Evolutionary conservation across 805 yeast species (phyloP), one percentile per base, ranked within the genome.

Genomic region (Candida anglica): DNA sequence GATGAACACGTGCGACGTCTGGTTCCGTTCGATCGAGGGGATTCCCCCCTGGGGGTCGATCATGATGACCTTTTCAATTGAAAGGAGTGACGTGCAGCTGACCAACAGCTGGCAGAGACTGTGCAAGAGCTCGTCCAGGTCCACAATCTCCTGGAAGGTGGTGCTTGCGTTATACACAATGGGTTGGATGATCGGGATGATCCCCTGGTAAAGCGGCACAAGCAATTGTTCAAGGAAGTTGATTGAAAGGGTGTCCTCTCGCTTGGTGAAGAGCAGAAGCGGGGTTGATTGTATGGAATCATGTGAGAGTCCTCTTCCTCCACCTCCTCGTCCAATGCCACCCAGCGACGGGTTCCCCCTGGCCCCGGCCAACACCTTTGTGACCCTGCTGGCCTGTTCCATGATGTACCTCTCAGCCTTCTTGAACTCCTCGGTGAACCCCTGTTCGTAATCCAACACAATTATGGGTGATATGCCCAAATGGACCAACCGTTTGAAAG

Each of bases 11-110:
- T 93, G 98, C 13, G 95, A 75, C 3, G 88, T 78, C 37, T 79
- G 77, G 38, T 78, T 74, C 38, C 98, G 69, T 51, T 87, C 96
- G 16, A 79, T 64, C 0, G 94, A 83, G 0, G 98, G 98, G 5
- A 87, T 81, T 0, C 99, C 99, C 2, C 99, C 99, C 14, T 73
- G 53, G 1, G 79, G 75, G 47, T 88, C 97, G 19, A 93, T 64
- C 41, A 81, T 78, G 6, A 91, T 75, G 19, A 91, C 60, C 45
- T 93, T 93, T 42, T 93, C 98, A 27, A 93, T 73, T 0, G 80
- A 66, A n/a, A 68, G 53, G 18, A 68, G 42, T 31, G 61, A 60
- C 28, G 52, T 39, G 14, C 50, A 39, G 3, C 50, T 41, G 21
- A 59, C 36, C 15, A 65, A 40, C 21, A 54, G 38, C 5, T 56